A percentile compares a stretch with the other conserved stretches of the same genome.
Evolutionary conservation across 169 alveolate genomes (phyloP).

Genomic region (Cyclospora cayetanensis): DNA sequence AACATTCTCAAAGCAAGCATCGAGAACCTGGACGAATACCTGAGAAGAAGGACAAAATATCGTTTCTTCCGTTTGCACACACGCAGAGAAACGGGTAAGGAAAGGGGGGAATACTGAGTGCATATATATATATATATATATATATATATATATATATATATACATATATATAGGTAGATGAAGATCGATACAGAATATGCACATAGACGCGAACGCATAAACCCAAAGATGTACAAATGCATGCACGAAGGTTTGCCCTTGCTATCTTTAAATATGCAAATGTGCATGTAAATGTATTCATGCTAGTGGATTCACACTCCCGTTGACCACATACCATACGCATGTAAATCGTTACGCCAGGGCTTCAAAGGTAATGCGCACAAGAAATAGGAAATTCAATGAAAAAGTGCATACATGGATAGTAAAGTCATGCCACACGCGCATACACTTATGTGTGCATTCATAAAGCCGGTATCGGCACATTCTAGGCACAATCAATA

Average conservation of each 20-base stretch:
- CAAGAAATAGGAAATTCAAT: not conserved
- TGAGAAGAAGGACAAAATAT: not conserved
- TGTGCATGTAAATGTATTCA: no score
- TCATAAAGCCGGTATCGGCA: no score
- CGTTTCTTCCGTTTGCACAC: not conserved
- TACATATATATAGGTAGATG: not conserved
- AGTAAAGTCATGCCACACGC: no score
- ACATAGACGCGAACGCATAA: not conserved
- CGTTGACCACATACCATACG: not conserved
- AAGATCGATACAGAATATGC: not conserved
- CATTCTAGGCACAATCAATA: no score
- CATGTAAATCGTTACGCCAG: not conserved
- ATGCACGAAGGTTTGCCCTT: not conserved
- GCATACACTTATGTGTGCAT: no score
- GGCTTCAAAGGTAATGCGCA: not conserved
- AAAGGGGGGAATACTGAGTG: not conserved
- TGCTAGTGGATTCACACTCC: not conserved
- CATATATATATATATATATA: not conserved
- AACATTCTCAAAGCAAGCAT: conserved; percentile 89
- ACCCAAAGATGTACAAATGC: not conserved
- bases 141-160: no score
- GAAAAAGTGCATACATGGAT: no score
- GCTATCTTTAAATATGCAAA: no score
- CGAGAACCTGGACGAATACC: conserved; percentile 84
- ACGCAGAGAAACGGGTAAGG: not conserved